Evolutionary conservation across 2,329 filamentous ascomycete species (phyloP).

Genomic region (Penicillium thymicola): DNA sequence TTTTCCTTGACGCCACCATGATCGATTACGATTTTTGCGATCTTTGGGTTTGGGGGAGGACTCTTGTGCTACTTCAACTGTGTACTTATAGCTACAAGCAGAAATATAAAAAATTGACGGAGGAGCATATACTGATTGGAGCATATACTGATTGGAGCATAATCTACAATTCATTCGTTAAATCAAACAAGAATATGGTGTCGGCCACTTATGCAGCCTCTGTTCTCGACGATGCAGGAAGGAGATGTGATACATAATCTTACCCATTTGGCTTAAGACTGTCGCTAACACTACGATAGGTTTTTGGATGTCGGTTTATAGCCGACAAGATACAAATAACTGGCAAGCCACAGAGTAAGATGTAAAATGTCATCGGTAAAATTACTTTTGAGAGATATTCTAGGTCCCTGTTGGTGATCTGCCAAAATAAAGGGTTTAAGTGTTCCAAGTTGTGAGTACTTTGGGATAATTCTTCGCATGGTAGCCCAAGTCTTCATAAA

Average conservation of each 20-base stretch:
- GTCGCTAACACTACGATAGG: neutral
- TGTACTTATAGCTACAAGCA: neutral
- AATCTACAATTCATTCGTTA: neutral
- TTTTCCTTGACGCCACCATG: neutral
- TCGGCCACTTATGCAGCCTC: neutral
- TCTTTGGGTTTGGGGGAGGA: neutral
- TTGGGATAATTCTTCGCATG: slow-evolving; percentile 63
- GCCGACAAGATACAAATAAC: neutral
- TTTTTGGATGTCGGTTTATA: neutral
- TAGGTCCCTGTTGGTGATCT: neutral
- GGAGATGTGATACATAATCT: neutral
- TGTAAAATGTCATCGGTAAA: neutral
- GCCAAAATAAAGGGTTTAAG: neutral
- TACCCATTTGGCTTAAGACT: neutral
- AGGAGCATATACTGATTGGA: neutral
- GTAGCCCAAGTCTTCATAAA: slow-evolving; percentile 59
- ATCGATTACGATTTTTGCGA: neutral
- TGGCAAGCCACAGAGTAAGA: neutral
- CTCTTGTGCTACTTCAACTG: neutral
- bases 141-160: no score
- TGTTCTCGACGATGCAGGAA: neutral
- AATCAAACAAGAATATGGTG: neutral
- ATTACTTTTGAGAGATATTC: neutral
- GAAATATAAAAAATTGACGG: neutral
- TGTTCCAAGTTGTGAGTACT: slow-evolving; percentile 60